phyloP scores from a whole-genome alignment of 345 rosid species.

The Euphorbia peplus region DNA sequence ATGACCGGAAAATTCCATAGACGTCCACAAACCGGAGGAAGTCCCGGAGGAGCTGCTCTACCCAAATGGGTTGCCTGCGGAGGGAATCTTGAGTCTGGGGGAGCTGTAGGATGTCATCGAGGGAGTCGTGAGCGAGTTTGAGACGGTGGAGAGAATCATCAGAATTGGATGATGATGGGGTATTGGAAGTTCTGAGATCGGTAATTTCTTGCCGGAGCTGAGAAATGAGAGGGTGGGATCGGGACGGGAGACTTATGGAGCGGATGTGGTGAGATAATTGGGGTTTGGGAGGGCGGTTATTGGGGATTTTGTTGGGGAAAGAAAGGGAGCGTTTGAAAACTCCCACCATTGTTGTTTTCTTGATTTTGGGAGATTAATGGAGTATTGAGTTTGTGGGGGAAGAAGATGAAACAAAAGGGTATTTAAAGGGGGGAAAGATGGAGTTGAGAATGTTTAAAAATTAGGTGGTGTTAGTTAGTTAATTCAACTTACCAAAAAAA shows the following conservation, averaged over 20 bases:
- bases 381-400: neutral
- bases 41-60: conserved; percentile 52
- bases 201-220: conserved; percentile 37
- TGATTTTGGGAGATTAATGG: neutral
- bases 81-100: conserved; percentile 53
- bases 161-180: conserved; percentile 42
- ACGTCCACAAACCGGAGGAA: conserved; percentile 51
- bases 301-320: conserved; percentile 44
- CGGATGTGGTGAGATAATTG: conserved; percentile 45
- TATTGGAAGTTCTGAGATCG: conserved; percentile 29
- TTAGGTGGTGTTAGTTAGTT: too few species aligned
- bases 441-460: conserved; percentile 3
- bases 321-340: conserved; percentile 58
- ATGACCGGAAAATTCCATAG: conserved; percentile 51
- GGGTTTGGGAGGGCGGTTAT: conserved; percentile 32
- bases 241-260: conserved; percentile 56
- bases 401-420: neutral
- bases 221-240: conserved; percentile 58
- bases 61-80: conserved; percentile 33
- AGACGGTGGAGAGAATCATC: conserved; percentile 42
- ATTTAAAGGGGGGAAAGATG: conserved; percentile 20
- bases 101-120: conserved; percentile 50
- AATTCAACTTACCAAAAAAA: too few species aligned
- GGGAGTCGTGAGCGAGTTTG: conserved; percentile 37
- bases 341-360: conserved; percentile 29